phyloP scores from a whole-genome alignment of 768 basidiomycete species.

The Suillus brevipes region DNA sequence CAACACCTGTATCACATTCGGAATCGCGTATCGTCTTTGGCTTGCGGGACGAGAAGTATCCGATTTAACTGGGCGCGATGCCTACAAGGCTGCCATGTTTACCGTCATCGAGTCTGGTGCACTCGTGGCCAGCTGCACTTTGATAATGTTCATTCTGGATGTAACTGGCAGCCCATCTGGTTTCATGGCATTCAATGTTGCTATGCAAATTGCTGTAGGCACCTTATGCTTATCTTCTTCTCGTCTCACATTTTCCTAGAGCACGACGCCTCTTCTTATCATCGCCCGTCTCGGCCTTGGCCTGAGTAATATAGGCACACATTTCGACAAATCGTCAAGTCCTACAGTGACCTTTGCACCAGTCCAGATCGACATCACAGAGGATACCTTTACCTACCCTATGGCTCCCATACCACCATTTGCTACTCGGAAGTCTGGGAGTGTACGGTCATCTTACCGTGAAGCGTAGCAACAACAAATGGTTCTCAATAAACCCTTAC shows the following conservation, averaged over 20 bases:
- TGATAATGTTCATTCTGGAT: conserved; percentile 16
- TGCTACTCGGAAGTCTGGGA: not conserved
- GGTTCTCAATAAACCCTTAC: not conserved
- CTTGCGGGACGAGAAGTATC: not conserved
- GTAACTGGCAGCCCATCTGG: conserved; percentile 8
- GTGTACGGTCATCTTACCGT: not conserved
- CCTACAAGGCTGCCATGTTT: conserved; percentile 16
- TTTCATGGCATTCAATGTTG: conserved; percentile 11
- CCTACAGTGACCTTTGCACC: conserved; percentile 2
- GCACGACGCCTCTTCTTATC: conserved; percentile 19
- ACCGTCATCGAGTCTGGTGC: conserved; percentile 23
- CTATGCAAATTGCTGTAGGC: conserved; percentile 18
- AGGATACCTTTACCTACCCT: not conserved
- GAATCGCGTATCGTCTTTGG: conserved; percentile 20
- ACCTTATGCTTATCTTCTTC: not conserved
- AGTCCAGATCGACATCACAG: conserved; percentile 3
- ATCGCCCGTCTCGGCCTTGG: conserved; percentile 19
- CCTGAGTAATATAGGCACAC: conserved; percentile 9
- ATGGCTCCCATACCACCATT: not conserved
- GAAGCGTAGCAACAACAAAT: not conserved
- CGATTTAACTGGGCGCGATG: not conserved
- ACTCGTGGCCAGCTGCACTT: conserved; percentile 15
- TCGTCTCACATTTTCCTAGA: conserved; percentile 10
- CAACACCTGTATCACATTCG: conserved; percentile 15
- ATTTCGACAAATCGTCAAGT: not conserved